Conservation (phyloP, 441 rosid species). For the Manihot esculenta region DNA sequence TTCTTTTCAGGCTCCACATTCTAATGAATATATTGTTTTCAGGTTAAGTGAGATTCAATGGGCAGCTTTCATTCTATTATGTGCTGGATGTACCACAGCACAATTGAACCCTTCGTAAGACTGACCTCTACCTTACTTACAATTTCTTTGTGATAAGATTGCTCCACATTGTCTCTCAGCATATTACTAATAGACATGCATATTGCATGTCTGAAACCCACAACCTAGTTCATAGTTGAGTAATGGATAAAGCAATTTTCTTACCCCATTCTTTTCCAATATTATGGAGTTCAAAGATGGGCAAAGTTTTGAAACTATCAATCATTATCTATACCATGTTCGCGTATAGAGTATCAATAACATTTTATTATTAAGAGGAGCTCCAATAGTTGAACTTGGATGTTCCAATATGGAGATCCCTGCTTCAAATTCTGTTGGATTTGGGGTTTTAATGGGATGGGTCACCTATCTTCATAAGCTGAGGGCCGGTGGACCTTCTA, state of each 20-base stretch:
- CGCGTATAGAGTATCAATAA: background rate
- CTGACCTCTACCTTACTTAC: slow-evolving; percentile 10
- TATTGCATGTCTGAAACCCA: background rate
- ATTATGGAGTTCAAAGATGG: background rate
- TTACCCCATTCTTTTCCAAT: background rate
- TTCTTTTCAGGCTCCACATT: background rate
- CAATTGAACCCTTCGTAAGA: slow-evolving; percentile 86
- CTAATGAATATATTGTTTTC: slow-evolving; percentile 22
- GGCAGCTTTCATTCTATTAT: slow-evolving; percentile 87
- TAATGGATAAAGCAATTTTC: background rate
- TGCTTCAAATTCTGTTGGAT: too few relatives aligned
- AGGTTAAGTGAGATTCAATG: slow-evolving; percentile 94
- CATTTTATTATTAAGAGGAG: background rate
- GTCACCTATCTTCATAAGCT: background rate
- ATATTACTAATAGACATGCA: background rate
- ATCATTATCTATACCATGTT: background rate
- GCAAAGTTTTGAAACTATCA: background rate
- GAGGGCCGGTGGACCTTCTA: background rate
- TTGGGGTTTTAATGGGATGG: too few relatives aligned
- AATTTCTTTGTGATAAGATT: slow-evolving; percentile 16
- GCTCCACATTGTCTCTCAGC: slow-evolving; percentile 3
- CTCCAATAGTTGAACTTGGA: background rate
- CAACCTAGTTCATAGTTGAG: background rate
- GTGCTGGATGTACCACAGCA: slow-evolving; percentile 97
- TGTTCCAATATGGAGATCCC: background rate